These are phyloP conservation scores for Solanum pennellii DNA, from an alignment of 257 asterid genomes.

Conservation along the genomic window DNA sequence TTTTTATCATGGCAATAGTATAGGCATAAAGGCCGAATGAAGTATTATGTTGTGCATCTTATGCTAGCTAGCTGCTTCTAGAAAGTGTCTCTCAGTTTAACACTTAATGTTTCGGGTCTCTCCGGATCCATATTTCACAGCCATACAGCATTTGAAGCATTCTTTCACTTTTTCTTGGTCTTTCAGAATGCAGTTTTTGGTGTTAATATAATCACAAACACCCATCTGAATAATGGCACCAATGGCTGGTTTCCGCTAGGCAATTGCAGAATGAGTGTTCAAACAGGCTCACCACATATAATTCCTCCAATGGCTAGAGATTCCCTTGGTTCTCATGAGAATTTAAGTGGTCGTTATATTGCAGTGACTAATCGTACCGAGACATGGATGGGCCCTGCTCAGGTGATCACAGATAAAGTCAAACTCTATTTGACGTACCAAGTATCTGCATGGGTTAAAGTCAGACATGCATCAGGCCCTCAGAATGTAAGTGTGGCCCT, in stretches of 20 bases:
- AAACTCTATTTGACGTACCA: constrained; percentile 75
- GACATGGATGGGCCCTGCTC: constrained; percentile 98
- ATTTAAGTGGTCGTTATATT: constrained; percentile 63
- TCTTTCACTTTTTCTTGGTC: not conserved
- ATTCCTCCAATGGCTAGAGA: constrained; percentile 82
- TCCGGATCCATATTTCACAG: not conserved
- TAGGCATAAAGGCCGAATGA: not conserved
- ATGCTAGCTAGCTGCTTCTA: not conserved
- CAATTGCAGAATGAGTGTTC: constrained; percentile 55
- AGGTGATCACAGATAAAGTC: constrained; percentile 58
- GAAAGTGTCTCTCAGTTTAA: not conserved
- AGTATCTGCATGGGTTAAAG: constrained; percentile 86
- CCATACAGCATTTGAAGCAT: not conserved
- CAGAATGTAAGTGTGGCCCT: constrained; percentile 74
- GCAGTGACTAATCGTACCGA: constrained; percentile 65
- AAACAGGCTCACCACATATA: constrained; percentile 67
- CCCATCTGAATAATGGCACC: constrained; percentile 54
- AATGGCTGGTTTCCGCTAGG: constrained; percentile 87
- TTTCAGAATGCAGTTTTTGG: constrained; percentile 63
- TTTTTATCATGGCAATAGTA: not conserved
- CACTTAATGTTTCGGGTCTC: not conserved
- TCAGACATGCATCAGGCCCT: constrained; percentile 46
- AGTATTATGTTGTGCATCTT: not conserved
- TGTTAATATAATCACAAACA: constrained; percentile 54
- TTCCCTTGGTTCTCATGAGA: constrained; percentile 61